A percentile compares a stretch with the other conserved stretches of the same genome.
phyloP scores from a whole-genome alignment of 352 stramenopile genomes.

The Globisporangium parvum region DNA sequence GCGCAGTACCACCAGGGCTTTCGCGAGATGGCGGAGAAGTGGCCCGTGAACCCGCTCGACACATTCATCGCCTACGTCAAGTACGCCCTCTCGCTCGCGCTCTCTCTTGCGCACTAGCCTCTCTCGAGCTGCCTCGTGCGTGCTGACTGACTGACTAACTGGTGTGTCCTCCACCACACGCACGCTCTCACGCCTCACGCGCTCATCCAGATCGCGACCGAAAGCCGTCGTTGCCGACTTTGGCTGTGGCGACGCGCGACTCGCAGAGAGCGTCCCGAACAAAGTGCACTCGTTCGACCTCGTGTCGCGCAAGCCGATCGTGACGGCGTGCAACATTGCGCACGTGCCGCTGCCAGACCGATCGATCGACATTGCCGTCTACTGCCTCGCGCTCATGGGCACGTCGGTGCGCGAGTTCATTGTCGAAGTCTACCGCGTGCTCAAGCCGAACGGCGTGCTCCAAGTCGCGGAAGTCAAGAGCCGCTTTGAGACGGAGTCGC shows the following conservation, averaged over 20 bases:
- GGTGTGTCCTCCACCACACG: not conserved
- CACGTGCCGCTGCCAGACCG: slow-evolving; percentile 82
- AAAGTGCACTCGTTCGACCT: slow-evolving; percentile 98
- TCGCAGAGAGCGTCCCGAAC: slow-evolving; percentile 86
- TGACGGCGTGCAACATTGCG: slow-evolving; percentile 98
- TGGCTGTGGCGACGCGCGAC: slow-evolving; percentile 95
- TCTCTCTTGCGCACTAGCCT: not conserved
- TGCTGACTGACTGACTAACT: not conserved
- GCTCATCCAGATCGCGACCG: slow-evolving; percentile 32
- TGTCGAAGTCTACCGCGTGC: slow-evolving; percentile 91
- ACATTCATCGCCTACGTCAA: slow-evolving; percentile 95
- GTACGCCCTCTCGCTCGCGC: slow-evolving; percentile 20
- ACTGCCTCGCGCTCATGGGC: slow-evolving; percentile 98
- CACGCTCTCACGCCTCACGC: slow-evolving; percentile 1
- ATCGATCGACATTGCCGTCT: slow-evolving; percentile 94
- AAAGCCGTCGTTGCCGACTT: slow-evolving; percentile 94
- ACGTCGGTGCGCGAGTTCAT: slow-evolving; percentile 97
- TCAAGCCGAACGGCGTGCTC: slow-evolving; percentile 91
- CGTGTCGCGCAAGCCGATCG: slow-evolving; percentile 85
- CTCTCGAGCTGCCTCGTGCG: too few species aligned
- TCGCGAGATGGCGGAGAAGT: slow-evolving; percentile 94
- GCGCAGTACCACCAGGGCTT: slow-evolving; percentile 98
- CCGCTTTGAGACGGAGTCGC: slow-evolving; percentile 64
- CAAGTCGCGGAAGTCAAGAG: slow-evolving; percentile 84
- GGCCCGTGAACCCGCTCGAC: slow-evolving; percentile 97